Evolutionary conservation across 176 grass and related monocot species (phyloP), one percentile per base, ranked within the genome.

Genomic region (Musa troglodytarum): DNA sequence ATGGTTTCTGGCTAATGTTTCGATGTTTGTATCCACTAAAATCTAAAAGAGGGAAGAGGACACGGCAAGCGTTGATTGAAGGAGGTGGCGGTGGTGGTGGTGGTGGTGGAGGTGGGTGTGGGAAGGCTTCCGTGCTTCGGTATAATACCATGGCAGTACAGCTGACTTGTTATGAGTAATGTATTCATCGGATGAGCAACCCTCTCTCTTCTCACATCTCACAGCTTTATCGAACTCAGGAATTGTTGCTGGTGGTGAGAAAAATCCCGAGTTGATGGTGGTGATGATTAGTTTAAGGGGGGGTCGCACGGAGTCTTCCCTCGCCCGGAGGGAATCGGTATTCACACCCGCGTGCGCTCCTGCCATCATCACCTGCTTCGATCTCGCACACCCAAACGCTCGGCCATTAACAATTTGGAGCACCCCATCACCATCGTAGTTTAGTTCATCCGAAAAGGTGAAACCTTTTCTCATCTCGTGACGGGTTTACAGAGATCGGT

Each of bases 1-100:
- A 66, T 66, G 63, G 28, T 26, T 66, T 66, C 63, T 66, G 63
- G 63, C 63, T 22, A 29, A 29, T 28, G 63, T 66, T 66, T 66
- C 24, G 63, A 66, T 2, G 5, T 66, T 24, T 29, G 63, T 29
- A 29, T 24, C 63, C 63, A 66, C 63, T 28, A 66, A 13, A 66
- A 66, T 29, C 28, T 28, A 66, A 29, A 66, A 28, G 23, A 26
- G 22, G 63, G 63, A 66, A 66, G 63, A 28, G 22, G 24, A 66
- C 63, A 66, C 23, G 11, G 63, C 2, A 66, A 66, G 63, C 63
- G 63, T 24, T 29, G 63, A 66, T 66, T n/a, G 63, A 28, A 28
- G 57, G 17, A 61, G 57, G 57, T 7, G 57, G 57, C 6, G 57
- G 57, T 61, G 34, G 34, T 43, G 34, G 34, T 43, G 54, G 54